Conservation (phyloP, 2,329 filamentous ascomycete genomes). For the Phialophora expanda region DNA sequence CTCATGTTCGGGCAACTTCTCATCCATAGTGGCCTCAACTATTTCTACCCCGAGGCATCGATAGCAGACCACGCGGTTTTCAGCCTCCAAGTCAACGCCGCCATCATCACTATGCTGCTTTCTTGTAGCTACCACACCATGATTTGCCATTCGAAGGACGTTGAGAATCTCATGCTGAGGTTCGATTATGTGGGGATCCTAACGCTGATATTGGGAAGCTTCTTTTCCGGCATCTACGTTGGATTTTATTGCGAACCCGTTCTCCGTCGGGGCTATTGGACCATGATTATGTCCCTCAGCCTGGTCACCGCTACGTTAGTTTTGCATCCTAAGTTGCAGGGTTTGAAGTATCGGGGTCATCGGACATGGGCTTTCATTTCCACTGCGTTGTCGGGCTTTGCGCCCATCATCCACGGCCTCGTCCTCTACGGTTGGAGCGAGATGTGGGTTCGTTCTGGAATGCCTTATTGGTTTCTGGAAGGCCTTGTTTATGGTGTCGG, state of each 20-base stretch:
- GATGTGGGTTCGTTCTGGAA: conserved; percentile 40
- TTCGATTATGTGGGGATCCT: conserved; percentile 46
- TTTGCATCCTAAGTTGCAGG: conserved; percentile 45
- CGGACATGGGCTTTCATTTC: conserved; percentile 42
- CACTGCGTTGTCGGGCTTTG: conserved; percentile 45
- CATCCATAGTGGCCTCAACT: conserved; percentile 38
- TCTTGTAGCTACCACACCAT: conserved; percentile 45
- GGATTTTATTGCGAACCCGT: conserved; percentile 45
- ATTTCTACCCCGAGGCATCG: conserved; percentile 46
- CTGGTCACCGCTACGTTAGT: conserved; percentile 43
- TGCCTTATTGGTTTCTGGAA: conserved; percentile 46
- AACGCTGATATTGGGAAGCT: conserved; percentile 44
- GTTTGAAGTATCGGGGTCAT: conserved; percentile 41
- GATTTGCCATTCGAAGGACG: conserved; percentile 43
- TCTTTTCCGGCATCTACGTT: conserved; percentile 46
- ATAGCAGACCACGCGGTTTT: conserved; percentile 49
- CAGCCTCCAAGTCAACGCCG: conserved; percentile 46
- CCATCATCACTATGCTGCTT: conserved; percentile 35
- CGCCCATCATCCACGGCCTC: conserved; percentile 44
- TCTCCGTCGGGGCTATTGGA: conserved; percentile 45
- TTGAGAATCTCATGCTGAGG: conserved; percentile 40
- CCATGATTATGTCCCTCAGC: conserved; percentile 44
- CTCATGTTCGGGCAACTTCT: conserved; percentile 44
- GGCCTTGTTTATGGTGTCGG: conserved; percentile 51
- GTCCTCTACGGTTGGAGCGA: conserved; percentile 40